These are phyloP conservation scores for Tirmania nivea DNA, from an alignment of 495 filamentous ascomycete species.

Conservation along the genomic window DNA sequence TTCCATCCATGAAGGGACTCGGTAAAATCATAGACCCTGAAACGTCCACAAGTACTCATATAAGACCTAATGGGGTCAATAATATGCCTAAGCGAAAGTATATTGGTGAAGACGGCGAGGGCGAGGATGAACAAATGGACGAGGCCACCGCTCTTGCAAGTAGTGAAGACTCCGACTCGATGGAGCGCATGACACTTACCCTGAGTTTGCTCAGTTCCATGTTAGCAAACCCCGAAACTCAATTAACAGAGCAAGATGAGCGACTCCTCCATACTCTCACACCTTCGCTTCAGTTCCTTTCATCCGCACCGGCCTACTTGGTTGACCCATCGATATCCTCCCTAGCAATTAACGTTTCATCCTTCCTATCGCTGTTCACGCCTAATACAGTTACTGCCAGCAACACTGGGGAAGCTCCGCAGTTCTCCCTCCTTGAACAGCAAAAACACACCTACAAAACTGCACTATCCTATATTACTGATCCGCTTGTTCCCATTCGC, in stretches of 20 bases:
- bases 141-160: not conserved
- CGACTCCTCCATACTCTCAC: conserved; percentile 11
- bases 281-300: conserved; percentile 9
- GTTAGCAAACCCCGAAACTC: conserved; percentile 11
- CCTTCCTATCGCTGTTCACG: conserved; percentile 9
- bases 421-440: conserved; percentile 2
- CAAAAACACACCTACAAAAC: conserved; percentile 37
- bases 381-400: not conserved
- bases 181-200: conserved; percentile 12
- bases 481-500: conserved; percentile 53
- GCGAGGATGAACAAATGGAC: conserved; percentile 1
- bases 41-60: not conserved
- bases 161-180: conserved; percentile 9
- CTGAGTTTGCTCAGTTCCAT: conserved; percentile 13
- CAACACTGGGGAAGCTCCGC: not conserved
- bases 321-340: conserved; percentile 6
- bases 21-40: conserved; percentile 7
- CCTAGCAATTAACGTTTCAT: conserved; percentile 10
- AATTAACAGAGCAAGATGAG: conserved; percentile 13
- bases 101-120: not conserved
- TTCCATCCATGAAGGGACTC: conserved; percentile 5
- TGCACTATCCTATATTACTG: conserved; percentile 52
- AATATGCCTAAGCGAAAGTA: not conserved
- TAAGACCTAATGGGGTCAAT: not conserved
- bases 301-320: not conserved